phyloP scores from a whole-genome alignment of 306 rosid genomes.

The Senna siamea region DNA sequence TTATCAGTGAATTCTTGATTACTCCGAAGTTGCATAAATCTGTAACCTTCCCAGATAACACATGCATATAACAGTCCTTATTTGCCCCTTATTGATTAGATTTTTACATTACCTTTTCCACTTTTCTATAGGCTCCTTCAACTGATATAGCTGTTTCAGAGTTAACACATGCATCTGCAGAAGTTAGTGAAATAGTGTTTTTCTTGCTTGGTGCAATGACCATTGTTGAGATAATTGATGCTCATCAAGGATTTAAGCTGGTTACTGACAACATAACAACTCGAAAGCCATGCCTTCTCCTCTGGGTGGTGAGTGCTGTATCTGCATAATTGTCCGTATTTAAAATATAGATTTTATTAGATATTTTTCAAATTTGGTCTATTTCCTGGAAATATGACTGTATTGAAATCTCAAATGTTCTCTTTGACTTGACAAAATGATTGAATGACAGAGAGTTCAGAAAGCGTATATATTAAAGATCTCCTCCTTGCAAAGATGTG shows the following conservation, averaged over 20 bases:
- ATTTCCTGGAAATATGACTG: slow-evolving; percentile 15
- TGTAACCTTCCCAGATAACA: not conserved
- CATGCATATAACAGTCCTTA: slow-evolving; percentile 13
- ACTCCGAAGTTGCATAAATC: not conserved
- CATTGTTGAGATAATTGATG: slow-evolving; percentile 87
- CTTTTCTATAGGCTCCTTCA: slow-evolving; percentile 79
- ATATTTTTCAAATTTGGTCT: slow-evolving; percentile 10
- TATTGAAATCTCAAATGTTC: not conserved
- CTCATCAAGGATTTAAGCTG: slow-evolving; percentile 98
- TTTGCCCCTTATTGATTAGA: slow-evolving; percentile 8
- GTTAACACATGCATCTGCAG: slow-evolving; percentile 82
- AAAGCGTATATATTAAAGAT: slow-evolving; percentile 22
- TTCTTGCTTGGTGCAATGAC: slow-evolving; percentile 99
- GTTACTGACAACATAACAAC: slow-evolving; percentile 93
- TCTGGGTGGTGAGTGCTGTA: slow-evolving; percentile 88
- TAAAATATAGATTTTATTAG: slow-evolving; percentile 14
- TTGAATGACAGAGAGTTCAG: slow-evolving; percentile 9
- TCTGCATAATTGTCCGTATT: slow-evolving; percentile 22
- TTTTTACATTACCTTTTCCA: slow-evolving; percentile 14
- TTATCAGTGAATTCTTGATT: slow-evolving; percentile 31
- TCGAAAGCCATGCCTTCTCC: slow-evolving; percentile 84
- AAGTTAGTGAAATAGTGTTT: slow-evolving; percentile 96
- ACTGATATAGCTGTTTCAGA: slow-evolving; percentile 89
- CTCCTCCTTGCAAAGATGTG: not conserved
- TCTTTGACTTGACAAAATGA: not conserved